phyloP scores from a whole-genome alignment of 257 asterid genomes.

The Henckelia pumila region DNA sequence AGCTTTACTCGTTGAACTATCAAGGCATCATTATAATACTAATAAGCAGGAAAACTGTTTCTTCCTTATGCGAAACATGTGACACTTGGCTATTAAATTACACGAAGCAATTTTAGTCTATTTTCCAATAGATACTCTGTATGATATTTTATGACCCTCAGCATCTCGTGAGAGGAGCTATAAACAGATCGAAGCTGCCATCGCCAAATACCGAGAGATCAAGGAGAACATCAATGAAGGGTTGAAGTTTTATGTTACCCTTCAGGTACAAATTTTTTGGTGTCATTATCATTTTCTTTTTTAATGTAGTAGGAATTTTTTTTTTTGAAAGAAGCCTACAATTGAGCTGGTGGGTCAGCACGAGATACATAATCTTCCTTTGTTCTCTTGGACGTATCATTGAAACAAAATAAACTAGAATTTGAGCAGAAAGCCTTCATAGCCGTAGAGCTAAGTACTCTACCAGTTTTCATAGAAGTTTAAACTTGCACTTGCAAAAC shows the following conservation, averaged over 20 bases:
- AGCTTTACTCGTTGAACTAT: not conserved
- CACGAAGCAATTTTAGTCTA: conserved; percentile 2
- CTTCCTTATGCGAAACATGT: not conserved
- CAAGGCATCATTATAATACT: not conserved
- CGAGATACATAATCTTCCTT: conserved; percentile 10
- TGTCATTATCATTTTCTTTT: conserved; percentile 14
- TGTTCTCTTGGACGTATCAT: not conserved
- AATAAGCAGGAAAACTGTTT: not conserved
- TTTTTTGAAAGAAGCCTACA: conserved; percentile 7
- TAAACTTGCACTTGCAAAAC: not conserved
- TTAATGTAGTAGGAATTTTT: conserved; percentile 8
- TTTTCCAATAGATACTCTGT: conserved; percentile 8
- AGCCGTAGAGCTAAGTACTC: conserved; percentile 9
- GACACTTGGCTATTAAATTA: not conserved
- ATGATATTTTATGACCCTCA: conserved; percentile 39
- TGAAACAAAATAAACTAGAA: conserved; percentile 18
- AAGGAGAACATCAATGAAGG: conserved; percentile 96
- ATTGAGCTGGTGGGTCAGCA: conserved; percentile 16
- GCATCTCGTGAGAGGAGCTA: conserved; percentile 90
- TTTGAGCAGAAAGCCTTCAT: not conserved
- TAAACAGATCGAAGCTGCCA: conserved; percentile 93
- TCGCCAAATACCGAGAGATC: conserved; percentile 76
- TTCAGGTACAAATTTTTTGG: conserved; percentile 58
- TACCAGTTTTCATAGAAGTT: conserved; percentile 2
- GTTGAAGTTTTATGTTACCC: conserved; percentile 87